Base-by-base conservation (phyloP, 345 rosid species). In the Citrus maxima region DNA sequence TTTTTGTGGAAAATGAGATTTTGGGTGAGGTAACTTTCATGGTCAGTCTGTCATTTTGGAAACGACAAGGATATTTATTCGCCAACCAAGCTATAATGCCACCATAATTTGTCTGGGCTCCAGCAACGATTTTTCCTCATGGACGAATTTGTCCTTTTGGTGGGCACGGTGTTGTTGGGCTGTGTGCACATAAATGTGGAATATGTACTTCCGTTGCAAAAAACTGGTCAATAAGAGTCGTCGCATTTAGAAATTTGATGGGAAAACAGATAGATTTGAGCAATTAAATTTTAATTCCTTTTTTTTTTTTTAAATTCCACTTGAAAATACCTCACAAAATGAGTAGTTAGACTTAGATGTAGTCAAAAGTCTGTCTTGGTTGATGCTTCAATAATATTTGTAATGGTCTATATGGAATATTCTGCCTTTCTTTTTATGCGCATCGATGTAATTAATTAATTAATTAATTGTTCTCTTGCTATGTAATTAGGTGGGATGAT, bases 401-500 rank as follows among this genome's bases (percentile, higher is more conserved):
- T 42, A 10, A 12, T 42, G 51, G 51, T 42, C 16, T 42, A 3
- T 12, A 12, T 12, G 51, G 51, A 46, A 46, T 46, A 46, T 12
- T 46, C 5, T 13, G 51, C 16, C 51, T 54, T 4, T 16, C 22
- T 5, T 54, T 54, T 54, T 5, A 54, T 16, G 58, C 16, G 58
- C 1, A 4, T 54, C 7, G 58, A 54, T 65, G 34, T 19, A 19
- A 5, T 5, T 30, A 34, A 60, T 5, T 6, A 64, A 60, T 30
- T 30, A 30, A 30, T 60, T 60, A 60, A n/a, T 60, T n/a, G 30
- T 25, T 46, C 18, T 46, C 30, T 3, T 60, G 18, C 22, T 10
- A 4, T 60, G 35, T 7, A 3, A 22, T 62, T 79, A 95, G 97
- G 86, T 95, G 97, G 98, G 95, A 92, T 74, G 72, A 73, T 8